A percentile compares a stretch with the other conserved stretches of the same genome.
phyloP scores from a whole-genome alignment of 495 filamentous ascomycete species.

The Xylaria bambusicola region DNA sequence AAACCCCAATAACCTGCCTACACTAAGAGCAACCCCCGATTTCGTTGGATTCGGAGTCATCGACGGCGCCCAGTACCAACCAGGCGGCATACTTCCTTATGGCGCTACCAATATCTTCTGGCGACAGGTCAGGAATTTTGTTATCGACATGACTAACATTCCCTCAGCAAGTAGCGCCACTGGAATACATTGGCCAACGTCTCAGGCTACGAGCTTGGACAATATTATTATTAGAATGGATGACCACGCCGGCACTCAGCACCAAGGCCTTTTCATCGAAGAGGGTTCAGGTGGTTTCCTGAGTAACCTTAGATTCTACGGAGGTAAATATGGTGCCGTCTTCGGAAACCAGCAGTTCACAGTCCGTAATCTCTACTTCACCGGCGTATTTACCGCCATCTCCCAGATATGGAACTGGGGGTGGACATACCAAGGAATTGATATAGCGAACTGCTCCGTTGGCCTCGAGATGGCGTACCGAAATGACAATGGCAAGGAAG shows the following conservation, averaged over 20 bases:
- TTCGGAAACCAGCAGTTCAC: slow-evolving; percentile 85
- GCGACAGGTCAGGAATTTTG: slow-evolving; percentile 72
- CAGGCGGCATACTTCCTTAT: slow-evolving; percentile 36
- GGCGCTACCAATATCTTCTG: slow-evolving; percentile 71
- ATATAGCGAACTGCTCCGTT: slow-evolving; percentile 61
- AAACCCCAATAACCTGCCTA: slow-evolving; percentile 66
- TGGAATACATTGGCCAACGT: slow-evolving; percentile 80
- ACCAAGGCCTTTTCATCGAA: slow-evolving; percentile 76
- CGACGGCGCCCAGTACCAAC: slow-evolving; percentile 56
- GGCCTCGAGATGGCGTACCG: slow-evolving; percentile 63
- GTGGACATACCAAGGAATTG: slow-evolving; percentile 70
- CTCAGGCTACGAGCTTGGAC: slow-evolving; percentile 71
- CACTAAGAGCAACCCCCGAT: slow-evolving; percentile 61
- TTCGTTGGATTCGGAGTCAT: slow-evolving; percentile 64
- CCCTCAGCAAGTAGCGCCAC: slow-evolving; percentile 52
- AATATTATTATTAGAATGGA: slow-evolving; percentile 73
- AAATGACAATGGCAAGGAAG: slow-evolving; percentile 40
- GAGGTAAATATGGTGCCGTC: slow-evolving; percentile 62
- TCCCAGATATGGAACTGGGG: slow-evolving; percentile 54
- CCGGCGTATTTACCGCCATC: slow-evolving; percentile 56
- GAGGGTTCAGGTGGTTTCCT: slow-evolving; percentile 73
- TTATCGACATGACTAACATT: slow-evolving; percentile 67
- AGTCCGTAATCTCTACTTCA: slow-evolving; percentile 68
- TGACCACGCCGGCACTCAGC: slow-evolving; percentile 55
- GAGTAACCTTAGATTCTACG: slow-evolving; percentile 71